Percentiles rank a stretch among this genome's conserved stretches.
Evolutionary conservation across 2,329 filamentous ascomycete species (phyloP).

Genomic region (Alternaria sp.): DNA sequence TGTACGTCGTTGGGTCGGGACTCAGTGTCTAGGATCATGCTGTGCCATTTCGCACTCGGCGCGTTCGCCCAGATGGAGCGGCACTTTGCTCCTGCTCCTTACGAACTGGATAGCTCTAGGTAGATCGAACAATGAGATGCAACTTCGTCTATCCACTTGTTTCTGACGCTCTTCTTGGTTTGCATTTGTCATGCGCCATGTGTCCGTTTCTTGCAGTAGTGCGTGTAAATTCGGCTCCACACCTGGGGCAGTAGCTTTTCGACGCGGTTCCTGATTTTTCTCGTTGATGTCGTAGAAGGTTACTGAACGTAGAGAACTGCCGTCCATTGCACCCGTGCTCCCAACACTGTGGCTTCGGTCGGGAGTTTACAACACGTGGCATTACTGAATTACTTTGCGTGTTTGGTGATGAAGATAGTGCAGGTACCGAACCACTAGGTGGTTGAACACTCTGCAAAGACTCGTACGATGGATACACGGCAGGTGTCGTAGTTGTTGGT

Average conservation of each 20-base stretch:
- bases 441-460: conserved; percentile 34
- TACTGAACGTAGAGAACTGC: conserved; percentile 96
- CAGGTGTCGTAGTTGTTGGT: conserved; percentile 42
- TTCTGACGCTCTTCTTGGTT: conserved; percentile 67
- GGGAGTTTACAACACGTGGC: conserved; percentile 72
- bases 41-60: not conserved
- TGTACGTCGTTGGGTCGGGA: not conserved
- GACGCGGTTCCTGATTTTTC: conserved; percentile 92
- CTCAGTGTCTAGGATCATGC: not conserved
- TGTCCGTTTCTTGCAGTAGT: conserved; percentile 91
- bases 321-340: conserved; percentile 96
- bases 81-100: not conserved
- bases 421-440: conserved; percentile 29
- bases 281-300: conserved; percentile 87
- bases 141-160: conserved; percentile 31
- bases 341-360: conserved; percentile 96
- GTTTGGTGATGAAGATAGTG: conserved; percentile 41
- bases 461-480: conserved; percentile 47
- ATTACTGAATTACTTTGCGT: conserved; percentile 39
- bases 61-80: not conserved
- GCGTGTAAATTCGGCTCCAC: conserved; percentile 90
- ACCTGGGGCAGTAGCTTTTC: conserved; percentile 89
- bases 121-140: conserved; percentile 1
- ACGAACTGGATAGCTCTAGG: not conserved
- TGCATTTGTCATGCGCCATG: conserved; percentile 88